phyloP scores from a whole-genome alignment of 768 basidiomycete species.

The Amanita pallidorosea region DNA sequence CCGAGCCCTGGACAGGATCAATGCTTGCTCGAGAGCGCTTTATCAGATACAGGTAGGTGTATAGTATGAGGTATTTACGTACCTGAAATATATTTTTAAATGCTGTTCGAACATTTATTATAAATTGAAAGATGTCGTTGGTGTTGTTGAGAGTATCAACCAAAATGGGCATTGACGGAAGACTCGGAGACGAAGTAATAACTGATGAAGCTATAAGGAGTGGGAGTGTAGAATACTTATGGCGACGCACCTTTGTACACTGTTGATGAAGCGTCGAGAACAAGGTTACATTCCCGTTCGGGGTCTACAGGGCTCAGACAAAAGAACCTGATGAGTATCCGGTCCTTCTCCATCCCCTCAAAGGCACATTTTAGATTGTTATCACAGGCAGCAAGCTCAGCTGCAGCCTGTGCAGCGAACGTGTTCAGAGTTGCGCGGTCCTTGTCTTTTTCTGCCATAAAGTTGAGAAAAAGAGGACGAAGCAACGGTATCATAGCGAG shows the following conservation, averaged over 20 bases:
- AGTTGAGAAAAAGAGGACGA: not conserved
- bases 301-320: slow-evolving; percentile 48
- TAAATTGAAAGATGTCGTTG: slow-evolving; percentile 60
- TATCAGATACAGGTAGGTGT: too few relatives aligned
- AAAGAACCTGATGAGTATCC: slow-evolving; percentile 64
- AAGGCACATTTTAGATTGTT: slow-evolving; percentile 48
- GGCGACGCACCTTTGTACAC: slow-evolving; percentile 49
- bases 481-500: not conserved
- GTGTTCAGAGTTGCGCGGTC: slow-evolving; percentile 47
- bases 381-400: slow-evolving; percentile 51
- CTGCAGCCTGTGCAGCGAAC: slow-evolving; percentile 39
- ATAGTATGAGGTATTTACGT: not conserved
- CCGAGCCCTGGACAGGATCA: too few relatives aligned
- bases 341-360: slow-evolving; percentile 70
- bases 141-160: slow-evolving; percentile 63
- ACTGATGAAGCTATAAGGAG: slow-evolving; percentile 33
- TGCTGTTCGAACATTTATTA: slow-evolving; percentile 50
- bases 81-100: slow-evolving; percentile 25
- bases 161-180: slow-evolving; percentile 57
- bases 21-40: too few relatives aligned
- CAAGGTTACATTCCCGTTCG: slow-evolving; percentile 58
- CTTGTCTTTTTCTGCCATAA: slow-evolving; percentile 46
- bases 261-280: slow-evolving; percentile 58
- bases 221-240: not conserved
- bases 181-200: slow-evolving; percentile 64